phyloP scores from a whole-genome alignment of 495 filamentous ascomycete genomes.

The Pyrenula massariospora region DNA sequence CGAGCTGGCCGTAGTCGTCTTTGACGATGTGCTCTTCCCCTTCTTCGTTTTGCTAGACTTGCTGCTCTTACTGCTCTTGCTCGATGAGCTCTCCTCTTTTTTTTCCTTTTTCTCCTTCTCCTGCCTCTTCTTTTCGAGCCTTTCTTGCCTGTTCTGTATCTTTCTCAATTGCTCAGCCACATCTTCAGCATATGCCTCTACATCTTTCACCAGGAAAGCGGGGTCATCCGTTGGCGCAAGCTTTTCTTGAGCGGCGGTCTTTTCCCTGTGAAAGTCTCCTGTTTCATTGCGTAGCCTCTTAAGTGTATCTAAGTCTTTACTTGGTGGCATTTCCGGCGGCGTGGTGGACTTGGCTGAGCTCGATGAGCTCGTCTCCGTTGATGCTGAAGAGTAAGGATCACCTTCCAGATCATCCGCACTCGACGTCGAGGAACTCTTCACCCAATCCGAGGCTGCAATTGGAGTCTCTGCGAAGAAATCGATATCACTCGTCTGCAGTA shows the following conservation, averaged over 20 bases:
- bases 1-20: not conserved
- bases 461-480: slow-evolving; percentile 14
- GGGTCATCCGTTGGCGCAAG: not conserved
- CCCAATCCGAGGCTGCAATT: slow-evolving; percentile 8
- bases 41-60: not conserved
- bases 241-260: slow-evolving; percentile 17
- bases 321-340: slow-evolving; percentile 14
- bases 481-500: slow-evolving; percentile 14
- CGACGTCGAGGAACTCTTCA: slow-evolving; percentile 9
- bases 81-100: slow-evolving; percentile 10
- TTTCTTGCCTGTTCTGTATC: slow-evolving; percentile 17
- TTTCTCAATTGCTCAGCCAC: slow-evolving; percentile 28
- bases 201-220: not conserved
- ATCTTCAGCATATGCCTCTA: slow-evolving; percentile 10
- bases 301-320: slow-evolving; percentile 3
- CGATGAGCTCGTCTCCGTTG: slow-evolving; percentile 9
- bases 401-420: slow-evolving; percentile 27
- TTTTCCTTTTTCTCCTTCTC: slow-evolving; percentile 9
- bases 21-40: not conserved
- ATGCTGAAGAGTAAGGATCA: slow-evolving; percentile 25
- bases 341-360: slow-evolving; percentile 18
- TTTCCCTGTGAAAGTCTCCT: slow-evolving; percentile 33
- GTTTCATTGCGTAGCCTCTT: slow-evolving; percentile 37
- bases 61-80: not conserved
- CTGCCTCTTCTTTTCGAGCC: slow-evolving; percentile 2